Evolutionary conservation across 352 stramenopile genomes (phyloP), one percentile per base, ranked within the genome.

Genomic region (Pythium apleroticum): DNA sequence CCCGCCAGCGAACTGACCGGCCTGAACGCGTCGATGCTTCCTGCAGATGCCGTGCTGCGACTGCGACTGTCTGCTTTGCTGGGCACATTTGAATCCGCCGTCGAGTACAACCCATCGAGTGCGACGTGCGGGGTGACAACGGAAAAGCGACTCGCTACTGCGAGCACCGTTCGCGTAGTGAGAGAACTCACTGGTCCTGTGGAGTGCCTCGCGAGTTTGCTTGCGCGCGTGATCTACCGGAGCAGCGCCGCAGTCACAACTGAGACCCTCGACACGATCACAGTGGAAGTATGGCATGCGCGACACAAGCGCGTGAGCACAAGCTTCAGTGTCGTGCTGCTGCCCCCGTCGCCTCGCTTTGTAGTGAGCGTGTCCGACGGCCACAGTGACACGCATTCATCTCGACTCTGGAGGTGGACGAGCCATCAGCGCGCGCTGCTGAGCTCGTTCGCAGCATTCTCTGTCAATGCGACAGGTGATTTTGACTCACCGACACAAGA

Each of bases 251-350:
- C 17, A 19, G 14, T 33, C 4, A 20, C 28, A 17, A 8, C 2
- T 12, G n/a, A 50, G 28, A 48, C 17, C 8, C 10, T 39, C 27
- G 52, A 50, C 43, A 15, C 19, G 6, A 31, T 66, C 8, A 43
- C 49, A 8, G 31, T 66, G 8, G 60, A 60, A 4, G 14, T 66
- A 10, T 60, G 52, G 39, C 60, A 66, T 28, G 27, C 11, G 15
- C 6, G 10, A 24, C 30, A 31, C 24, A 28, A 25, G 12, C 39
- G 49, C 15, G 14, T 46, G 4, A 31, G 9, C 5, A 19, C 22
- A 10, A 33, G n/a, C 8, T 31, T 66, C 28, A 28, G 37, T 7
- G 11, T 66, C 2, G 19, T 24, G 19, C 50, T 66, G 19, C 37
- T 49, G 2, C 35, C 52, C 20, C 60, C 60, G 3, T 20, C 19